Percentiles rank a stretch among this genome's conserved stretches.
These are phyloP conservation scores for Spizellomyces punctatus DNA, from an alignment of 192 early-diverging fungal genomes.

Conservation along the genomic window DNA sequence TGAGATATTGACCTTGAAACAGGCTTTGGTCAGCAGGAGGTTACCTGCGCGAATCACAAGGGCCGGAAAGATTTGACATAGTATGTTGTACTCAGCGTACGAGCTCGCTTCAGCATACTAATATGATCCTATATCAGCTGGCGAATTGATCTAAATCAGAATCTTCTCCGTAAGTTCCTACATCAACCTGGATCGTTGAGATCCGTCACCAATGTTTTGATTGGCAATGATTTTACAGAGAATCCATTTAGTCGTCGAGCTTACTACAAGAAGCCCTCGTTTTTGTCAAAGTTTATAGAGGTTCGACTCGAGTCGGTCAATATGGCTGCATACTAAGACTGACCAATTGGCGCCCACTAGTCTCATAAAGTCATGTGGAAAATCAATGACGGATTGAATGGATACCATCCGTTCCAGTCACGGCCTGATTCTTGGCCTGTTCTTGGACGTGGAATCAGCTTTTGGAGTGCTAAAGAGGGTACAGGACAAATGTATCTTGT, in stretches of 20 bases:
- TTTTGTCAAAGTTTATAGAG: slow-evolving; percentile 54
- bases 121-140: too few species aligned
- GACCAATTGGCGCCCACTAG: not conserved
- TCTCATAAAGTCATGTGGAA: slow-evolving; percentile 54
- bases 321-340: too few species aligned
- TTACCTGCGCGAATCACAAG: slow-evolving; percentile 84
- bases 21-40: slow-evolving; percentile 82
- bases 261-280: slow-evolving; percentile 44
- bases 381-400: slow-evolving; percentile 50
- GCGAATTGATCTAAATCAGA: too few species aligned
- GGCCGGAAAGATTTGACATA: too few species aligned
- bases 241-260: too few species aligned
- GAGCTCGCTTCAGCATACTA: too few species aligned
- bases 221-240: too few species aligned
- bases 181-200: too few species aligned
- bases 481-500: slow-evolving; percentile 49
- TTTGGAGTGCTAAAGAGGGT: slow-evolving; percentile 52
- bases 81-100: too few species aligned
- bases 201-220: too few species aligned
- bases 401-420: slow-evolving; percentile 55
- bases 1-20: too few species aligned
- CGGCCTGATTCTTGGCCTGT: slow-evolving; percentile 52
- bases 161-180: too few species aligned
- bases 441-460: slow-evolving; percentile 52
- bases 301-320: not conserved